phyloP scores from a whole-genome alignment of 2,329 filamentous ascomycete species.

The Chalaropsis ovoidea region DNA sequence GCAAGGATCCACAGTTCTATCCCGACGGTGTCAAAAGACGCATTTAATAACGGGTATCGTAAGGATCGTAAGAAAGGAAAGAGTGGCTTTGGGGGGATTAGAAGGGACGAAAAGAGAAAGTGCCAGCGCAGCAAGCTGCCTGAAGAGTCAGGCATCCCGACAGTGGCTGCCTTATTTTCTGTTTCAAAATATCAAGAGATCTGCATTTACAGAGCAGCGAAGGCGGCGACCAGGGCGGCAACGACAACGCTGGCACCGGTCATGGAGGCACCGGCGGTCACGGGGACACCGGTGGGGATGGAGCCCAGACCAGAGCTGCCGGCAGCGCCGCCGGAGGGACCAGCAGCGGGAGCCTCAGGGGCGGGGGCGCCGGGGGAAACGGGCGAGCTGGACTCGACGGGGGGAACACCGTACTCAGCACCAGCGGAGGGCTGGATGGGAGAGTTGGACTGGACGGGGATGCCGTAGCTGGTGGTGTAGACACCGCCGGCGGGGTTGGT shows the following conservation, averaged over 20 bases:
- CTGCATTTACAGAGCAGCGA: constrained; percentile 23
- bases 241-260: constrained; percentile 16
- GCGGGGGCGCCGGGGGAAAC: constrained; percentile 23
- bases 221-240: constrained; percentile 17
- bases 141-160: constrained; percentile 11
- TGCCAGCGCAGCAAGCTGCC: background rate
- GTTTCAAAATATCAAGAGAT: constrained; percentile 8
- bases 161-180: background rate
- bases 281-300: constrained; percentile 21
- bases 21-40: constrained; percentile 17
- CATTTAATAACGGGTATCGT: constrained; percentile 25
- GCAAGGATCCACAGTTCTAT: constrained; percentile 3
- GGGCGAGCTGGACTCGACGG: constrained; percentile 27
- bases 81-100: background rate
- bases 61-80: constrained; percentile 26
- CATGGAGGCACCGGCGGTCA: constrained; percentile 24
- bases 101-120: background rate
- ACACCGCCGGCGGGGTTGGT: constrained; percentile 25
- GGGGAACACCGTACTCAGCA: constrained; percentile 8
- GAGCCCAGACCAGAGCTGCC: constrained; percentile 17
- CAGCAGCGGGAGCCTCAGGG: constrained; percentile 18
- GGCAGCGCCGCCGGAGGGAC: constrained; percentile 25
- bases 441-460: constrained; percentile 17
- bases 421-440: constrained; percentile 12
- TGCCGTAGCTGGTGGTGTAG: constrained; percentile 10